Conservation (phyloP, 2,329 filamentous ascomycete genomes). For the Elsinoe perseae region DNA sequence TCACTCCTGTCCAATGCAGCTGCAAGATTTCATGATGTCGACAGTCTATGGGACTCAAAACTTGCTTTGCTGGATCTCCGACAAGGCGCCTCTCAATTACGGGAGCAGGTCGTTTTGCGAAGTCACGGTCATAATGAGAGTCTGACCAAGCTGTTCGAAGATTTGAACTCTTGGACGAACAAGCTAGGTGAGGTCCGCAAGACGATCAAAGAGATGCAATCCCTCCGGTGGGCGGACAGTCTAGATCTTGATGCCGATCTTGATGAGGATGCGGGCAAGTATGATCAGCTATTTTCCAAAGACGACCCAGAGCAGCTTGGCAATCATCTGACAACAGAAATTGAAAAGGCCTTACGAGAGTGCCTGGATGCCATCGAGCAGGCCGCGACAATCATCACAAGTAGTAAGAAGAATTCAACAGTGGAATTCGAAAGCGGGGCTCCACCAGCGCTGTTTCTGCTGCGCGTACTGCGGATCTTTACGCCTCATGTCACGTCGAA, state of each 20-base stretch:
- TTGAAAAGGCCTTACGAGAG: conserved; percentile 38
- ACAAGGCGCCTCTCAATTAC: conserved; percentile 47
- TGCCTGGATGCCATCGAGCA: conserved; percentile 27
- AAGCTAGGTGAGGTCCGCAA: conserved; percentile 60
- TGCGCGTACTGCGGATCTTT: conserved; percentile 68
- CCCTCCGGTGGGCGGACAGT: conserved; percentile 68
- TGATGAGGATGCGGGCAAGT: conserved; percentile 36
- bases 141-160: conserved; percentile 53
- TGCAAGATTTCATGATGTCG: neutral
- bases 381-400: neutral
- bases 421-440: conserved; percentile 15
- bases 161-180: conserved; percentile 66
- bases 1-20: neutral
- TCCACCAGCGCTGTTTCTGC: conserved; percentile 50
- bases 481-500: conserved; percentile 53
- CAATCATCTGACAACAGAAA: conserved; percentile 28
- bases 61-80: conserved; percentile 22
- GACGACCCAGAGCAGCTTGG: conserved; percentile 62
- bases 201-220: conserved; percentile 57
- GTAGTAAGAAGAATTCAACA: neutral
- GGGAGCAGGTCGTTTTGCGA: conserved; percentile 59
- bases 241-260: conserved; percentile 57
- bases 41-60: conserved; percentile 24
- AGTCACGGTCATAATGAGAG: conserved; percentile 64
- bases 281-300: conserved; percentile 60